Evolutionary conservation across 2,329 filamentous ascomycete genomes (phyloP).

Genomic region (Botryosphaeria dothidea): DNA sequence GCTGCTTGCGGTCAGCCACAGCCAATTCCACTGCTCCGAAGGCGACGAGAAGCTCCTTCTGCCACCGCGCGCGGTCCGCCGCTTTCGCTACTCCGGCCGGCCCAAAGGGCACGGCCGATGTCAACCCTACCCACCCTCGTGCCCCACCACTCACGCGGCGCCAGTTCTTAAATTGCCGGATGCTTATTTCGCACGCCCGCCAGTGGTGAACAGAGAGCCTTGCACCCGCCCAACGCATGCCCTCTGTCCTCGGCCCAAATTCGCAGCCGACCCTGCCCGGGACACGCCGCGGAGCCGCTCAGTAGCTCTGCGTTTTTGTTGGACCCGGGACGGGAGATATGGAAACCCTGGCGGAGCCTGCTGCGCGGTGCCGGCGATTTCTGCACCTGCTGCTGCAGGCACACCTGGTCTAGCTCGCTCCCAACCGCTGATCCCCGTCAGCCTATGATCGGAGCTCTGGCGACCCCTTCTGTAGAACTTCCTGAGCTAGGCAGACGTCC

Average conservation of each 20-base stretch:
- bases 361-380: not conserved
- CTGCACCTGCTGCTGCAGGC: not conserved
- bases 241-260: slow-evolving; percentile 7
- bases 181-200: slow-evolving; percentile 12
- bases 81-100: slow-evolving; percentile 4
- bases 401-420: not conserved
- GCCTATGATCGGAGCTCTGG: not conserved
- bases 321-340: not conserved
- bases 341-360: not conserved
- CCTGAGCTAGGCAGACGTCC: not conserved
- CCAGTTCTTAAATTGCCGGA: slow-evolving; percentile 11
- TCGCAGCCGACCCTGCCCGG: not conserved
- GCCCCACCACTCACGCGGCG: slow-evolving; percentile 6
- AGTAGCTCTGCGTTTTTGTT: not conserved
- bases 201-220: not conserved
- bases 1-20: not conserved
- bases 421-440: not conserved
- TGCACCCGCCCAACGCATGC: not conserved
- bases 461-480: not conserved
- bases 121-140: not conserved
- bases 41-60: not conserved
- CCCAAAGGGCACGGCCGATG: slow-evolving; percentile 6
- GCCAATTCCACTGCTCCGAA: slow-evolving; percentile 13
- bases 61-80: not conserved
- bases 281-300: not conserved